phyloP scores from a whole-genome alignment of 345 rosid genomes.

The Eucalyptus melliodora region DNA sequence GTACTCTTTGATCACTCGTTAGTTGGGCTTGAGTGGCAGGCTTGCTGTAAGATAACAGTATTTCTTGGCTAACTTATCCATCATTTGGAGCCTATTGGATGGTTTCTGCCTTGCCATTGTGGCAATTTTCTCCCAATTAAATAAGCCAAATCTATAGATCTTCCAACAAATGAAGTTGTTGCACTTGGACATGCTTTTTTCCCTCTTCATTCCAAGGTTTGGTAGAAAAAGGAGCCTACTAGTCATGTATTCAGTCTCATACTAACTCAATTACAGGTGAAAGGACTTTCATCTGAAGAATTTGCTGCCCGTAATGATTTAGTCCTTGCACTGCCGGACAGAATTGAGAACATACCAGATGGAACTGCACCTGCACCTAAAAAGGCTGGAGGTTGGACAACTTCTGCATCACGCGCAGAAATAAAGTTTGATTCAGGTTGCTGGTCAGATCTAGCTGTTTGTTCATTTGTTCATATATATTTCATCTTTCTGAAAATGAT shows the following conservation, averaged over 20 bases:
- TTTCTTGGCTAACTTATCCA: background rate
- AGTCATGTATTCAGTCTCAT: background rate
- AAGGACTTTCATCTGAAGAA: slow-evolving; percentile 89
- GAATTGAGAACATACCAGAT: slow-evolving; percentile 93
- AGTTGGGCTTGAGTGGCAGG: background rate
- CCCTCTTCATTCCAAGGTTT: background rate
- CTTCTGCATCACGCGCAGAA: slow-evolving; percentile 67
- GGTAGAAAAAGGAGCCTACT: background rate
- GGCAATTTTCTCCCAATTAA: background rate
- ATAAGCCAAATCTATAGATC: background rate
- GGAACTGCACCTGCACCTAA: slow-evolving; percentile 81
- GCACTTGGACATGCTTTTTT: background rate
- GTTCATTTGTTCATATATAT: background rate
- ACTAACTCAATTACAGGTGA: slow-evolving; percentile 37
- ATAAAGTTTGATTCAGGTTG: slow-evolving; percentile 96
- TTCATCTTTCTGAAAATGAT: background rate
- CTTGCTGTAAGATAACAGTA: background rate
- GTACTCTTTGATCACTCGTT: background rate
- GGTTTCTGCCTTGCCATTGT: background rate
- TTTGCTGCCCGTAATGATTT: slow-evolving; percentile 80
- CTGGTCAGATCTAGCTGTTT: background rate
- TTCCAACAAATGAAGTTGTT: background rate
- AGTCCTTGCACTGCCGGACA: slow-evolving; percentile 83
- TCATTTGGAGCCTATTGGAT: background rate
- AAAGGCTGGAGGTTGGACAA: slow-evolving; percentile 57